A percentile compares a stretch with the other conserved stretches of the same genome.
Conservation (phyloP, 2,329 filamentous ascomycete species). For the Sphaerulina populicola region DNA sequence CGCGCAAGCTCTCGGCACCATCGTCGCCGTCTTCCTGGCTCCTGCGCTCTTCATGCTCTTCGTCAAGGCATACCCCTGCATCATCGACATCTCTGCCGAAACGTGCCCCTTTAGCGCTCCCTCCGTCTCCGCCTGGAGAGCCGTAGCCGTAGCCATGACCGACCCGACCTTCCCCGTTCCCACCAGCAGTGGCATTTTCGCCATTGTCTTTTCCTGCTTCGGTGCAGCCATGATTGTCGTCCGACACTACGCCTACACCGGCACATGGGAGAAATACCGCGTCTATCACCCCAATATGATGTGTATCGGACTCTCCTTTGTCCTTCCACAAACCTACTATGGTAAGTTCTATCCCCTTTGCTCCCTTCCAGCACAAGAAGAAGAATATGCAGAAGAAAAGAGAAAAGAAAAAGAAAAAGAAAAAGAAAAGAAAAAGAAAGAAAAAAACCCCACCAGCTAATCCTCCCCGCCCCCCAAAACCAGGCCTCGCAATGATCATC, state of each 20-base stretch:
- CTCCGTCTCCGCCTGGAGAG: slow-evolving; percentile 58
- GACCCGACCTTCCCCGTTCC: slow-evolving; percentile 51
- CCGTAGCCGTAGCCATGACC: slow-evolving; percentile 56
- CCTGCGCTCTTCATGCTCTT: slow-evolving; percentile 62
- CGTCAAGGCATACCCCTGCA: slow-evolving; percentile 60
- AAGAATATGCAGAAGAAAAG: too few species aligned
- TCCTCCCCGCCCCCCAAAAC: neutral
- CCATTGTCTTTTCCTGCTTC: slow-evolving; percentile 48
- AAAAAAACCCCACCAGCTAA: slow-evolving; percentile 2
- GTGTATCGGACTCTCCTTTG: slow-evolving; percentile 49
- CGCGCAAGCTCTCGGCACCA: slow-evolving; percentile 54
- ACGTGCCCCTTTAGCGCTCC: slow-evolving; percentile 54
- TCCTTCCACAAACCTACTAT: slow-evolving; percentile 50
- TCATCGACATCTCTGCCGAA: slow-evolving; percentile 44
- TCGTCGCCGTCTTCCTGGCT: slow-evolving; percentile 58
- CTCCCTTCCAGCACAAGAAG: neutral
- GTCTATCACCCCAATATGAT: slow-evolving; percentile 56
- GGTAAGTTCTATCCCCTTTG: slow-evolving; percentile 23
- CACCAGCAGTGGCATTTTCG: slow-evolving; percentile 48
- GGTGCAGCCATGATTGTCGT: slow-evolving; percentile 47
- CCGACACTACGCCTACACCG: slow-evolving; percentile 49
- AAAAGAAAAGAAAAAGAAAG: too few species aligned
- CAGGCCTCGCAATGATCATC: slow-evolving; percentile 48
- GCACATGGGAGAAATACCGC: slow-evolving; percentile 47
- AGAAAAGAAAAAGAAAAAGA: too few species aligned